Evolutionary conservation across 129 eudicot genomes (phyloP).

Genomic region (Chrysanthemum lavandulifolium): DNA sequence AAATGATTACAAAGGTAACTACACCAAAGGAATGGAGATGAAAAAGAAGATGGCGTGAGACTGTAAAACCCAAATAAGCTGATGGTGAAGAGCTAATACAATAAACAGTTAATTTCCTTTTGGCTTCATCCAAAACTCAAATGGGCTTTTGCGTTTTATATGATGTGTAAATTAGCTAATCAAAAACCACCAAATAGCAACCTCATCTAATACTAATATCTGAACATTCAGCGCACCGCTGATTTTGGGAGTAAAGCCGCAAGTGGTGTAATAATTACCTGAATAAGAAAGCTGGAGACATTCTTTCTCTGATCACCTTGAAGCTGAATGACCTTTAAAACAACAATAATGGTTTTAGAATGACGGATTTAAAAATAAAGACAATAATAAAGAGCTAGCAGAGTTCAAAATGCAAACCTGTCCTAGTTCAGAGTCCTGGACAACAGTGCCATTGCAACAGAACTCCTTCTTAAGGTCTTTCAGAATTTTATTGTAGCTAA

Average conservation of each 20-base stretch:
- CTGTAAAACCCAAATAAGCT: too few relatives aligned
- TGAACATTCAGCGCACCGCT: background rate
- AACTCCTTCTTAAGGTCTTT: conserved; percentile 88
- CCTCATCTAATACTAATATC: background rate
- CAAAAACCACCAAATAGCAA: background rate
- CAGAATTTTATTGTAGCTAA: conserved; percentile 78
- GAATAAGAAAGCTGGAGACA: conserved; percentile 64
- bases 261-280: conserved; percentile 35
- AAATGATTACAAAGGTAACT: too few relatives aligned
- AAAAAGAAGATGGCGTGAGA: too few relatives aligned
- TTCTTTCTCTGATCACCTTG: conserved; percentile 90
- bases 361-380: background rate
- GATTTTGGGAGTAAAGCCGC: too few relatives aligned
- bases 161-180: too few relatives aligned
- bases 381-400: background rate
- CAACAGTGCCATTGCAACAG: conserved; percentile 94
- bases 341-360: background rate
- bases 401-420: conserved; percentile 43
- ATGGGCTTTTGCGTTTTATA: too few relatives aligned
- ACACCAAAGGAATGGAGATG: too few relatives aligned
- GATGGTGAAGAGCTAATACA: too few relatives aligned
- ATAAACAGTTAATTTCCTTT: too few relatives aligned
- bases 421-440: conserved; percentile 87
- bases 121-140: too few relatives aligned
- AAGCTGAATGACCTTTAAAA: conserved; percentile 71